Conservation (phyloP, 1,284 basidiomycete species). For the Sanghuangporus weigelae region DNA sequence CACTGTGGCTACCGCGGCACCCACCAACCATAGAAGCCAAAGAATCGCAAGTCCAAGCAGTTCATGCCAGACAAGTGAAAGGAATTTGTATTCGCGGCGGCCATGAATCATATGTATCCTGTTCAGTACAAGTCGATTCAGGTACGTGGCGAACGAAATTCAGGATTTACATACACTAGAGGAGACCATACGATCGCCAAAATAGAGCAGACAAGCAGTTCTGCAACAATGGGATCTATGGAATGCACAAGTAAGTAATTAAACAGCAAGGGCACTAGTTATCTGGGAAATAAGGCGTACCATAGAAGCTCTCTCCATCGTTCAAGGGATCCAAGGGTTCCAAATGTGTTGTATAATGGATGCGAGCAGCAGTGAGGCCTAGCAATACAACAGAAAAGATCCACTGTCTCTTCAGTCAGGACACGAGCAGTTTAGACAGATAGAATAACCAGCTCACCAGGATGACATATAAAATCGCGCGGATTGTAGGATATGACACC, state of each 20-base stretch:
- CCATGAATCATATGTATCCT: slow-evolving; percentile 54
- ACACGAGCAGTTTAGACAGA: background rate
- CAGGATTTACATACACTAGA: slow-evolving; percentile 45
- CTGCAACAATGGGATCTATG: slow-evolving; percentile 62
- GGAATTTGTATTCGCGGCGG: slow-evolving; percentile 49
- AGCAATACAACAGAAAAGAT: slow-evolving; percentile 56
- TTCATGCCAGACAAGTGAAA: slow-evolving; percentile 55
- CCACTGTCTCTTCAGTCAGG: slow-evolving; percentile 32
- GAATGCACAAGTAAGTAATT: background rate
- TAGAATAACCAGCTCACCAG: slow-evolving; percentile 9
- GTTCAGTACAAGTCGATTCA: background rate
- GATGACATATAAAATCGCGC: slow-evolving; percentile 24
- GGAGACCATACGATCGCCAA: slow-evolving; percentile 57
- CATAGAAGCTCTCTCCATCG: slow-evolving; percentile 53
- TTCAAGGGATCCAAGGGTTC: slow-evolving; percentile 55
- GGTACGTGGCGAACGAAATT: too few relatives aligned
- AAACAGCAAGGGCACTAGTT: background rate
- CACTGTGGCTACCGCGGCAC: slow-evolving; percentile 58
- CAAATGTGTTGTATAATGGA: slow-evolving; percentile 63
- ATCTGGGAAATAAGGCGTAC: slow-evolving; percentile 30
- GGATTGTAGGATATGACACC: slow-evolving; percentile 30
- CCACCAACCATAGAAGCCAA: slow-evolving; percentile 66
- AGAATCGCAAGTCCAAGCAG: slow-evolving; percentile 52
- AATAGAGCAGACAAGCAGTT: slow-evolving; percentile 56
- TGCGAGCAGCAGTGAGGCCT: slow-evolving; percentile 52